phyloP scores from a whole-genome alignment of 768 basidiomycete genomes.

The Podaxis sp. region DNA sequence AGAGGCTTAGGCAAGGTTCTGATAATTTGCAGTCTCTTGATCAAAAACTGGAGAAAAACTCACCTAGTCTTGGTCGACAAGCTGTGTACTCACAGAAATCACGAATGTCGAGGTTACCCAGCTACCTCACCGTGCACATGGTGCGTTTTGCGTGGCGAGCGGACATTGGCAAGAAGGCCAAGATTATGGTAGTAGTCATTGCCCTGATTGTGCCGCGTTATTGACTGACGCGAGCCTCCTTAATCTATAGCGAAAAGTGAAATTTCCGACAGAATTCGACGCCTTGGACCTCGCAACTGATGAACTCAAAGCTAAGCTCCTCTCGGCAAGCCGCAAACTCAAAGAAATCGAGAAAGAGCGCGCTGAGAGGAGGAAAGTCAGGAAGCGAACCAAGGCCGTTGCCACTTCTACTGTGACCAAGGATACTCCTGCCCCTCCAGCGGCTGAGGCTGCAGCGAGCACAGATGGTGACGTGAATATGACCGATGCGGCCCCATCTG shows the following conservation, averaged over 20 bases:
- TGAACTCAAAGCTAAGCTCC: slow-evolving; percentile 70
- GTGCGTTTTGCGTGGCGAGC: slow-evolving; percentile 94
- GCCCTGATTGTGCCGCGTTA: neutral
- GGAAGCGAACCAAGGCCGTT: slow-evolving; percentile 66
- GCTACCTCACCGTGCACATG: slow-evolving; percentile 89
- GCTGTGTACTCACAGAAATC: slow-evolving; percentile 82
- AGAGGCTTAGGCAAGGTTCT: neutral
- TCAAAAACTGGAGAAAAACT: slow-evolving; percentile 83
- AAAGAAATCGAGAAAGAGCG: slow-evolving; percentile 86
- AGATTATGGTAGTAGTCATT: slow-evolving; percentile 77
- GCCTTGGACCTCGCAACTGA: slow-evolving; percentile 80
- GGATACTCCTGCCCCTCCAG: slow-evolving; percentile 24
- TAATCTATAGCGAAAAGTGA: slow-evolving; percentile 73
- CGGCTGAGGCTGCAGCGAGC: slow-evolving; percentile 23
- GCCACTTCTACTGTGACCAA: slow-evolving; percentile 27
- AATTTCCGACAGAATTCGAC: slow-evolving; percentile 89
- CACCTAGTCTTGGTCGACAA: slow-evolving; percentile 74
- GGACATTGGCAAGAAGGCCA: slow-evolving; percentile 90
- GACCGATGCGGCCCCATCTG: slow-evolving; percentile 21
- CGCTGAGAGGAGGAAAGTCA: slow-evolving; percentile 76
- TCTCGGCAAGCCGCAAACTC: slow-evolving; percentile 68
- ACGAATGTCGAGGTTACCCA: slow-evolving; percentile 79
- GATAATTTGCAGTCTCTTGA: slow-evolving; percentile 64
- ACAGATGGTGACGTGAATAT: slow-evolving; percentile 16
- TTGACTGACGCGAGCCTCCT: neutral